Evolutionary conservation across 2,329 filamentous ascomycete species (phyloP).

Genomic region (Diaporthe sp.): DNA sequence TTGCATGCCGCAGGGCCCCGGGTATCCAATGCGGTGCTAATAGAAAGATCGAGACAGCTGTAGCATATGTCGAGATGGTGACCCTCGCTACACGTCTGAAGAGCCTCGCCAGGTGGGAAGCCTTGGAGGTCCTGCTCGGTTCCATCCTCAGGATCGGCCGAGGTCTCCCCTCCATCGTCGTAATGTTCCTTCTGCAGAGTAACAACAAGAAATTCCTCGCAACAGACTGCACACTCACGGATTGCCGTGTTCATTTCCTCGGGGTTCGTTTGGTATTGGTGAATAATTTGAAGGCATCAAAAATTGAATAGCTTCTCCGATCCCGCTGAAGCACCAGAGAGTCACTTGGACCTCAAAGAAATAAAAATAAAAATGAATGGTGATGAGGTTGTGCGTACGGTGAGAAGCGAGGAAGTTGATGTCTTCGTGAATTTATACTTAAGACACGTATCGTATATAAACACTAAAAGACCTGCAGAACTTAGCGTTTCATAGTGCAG

Average conservation of each 20-base stretch:
- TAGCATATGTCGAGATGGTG: background rate
- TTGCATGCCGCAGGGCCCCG: background rate
- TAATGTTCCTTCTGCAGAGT: background rate
- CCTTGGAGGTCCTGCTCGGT: no score
- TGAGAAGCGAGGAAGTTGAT: no score
- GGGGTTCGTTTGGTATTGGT: no score
- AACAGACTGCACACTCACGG: background rate
- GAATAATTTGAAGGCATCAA: no score
- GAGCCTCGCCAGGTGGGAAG: background rate
- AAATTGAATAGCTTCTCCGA: no score
- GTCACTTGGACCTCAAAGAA: no score
- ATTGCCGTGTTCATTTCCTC: background rate
- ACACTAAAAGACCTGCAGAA: background rate
- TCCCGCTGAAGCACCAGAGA: no score
- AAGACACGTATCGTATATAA: background rate
- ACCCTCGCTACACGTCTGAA: background rate
- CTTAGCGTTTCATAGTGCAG: background rate
- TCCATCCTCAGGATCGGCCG: background rate
- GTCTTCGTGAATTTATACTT: background rate
- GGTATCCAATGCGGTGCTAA: background rate
- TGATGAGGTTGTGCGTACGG: no score
- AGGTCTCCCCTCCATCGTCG: background rate
- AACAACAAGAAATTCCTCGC: background rate
- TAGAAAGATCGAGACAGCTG: background rate
- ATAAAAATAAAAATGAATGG: no score